Percentiles rank a stretch among this genome's conserved stretches.
Conservation (phyloP, 345 rosid species). For the Conringia planisiliqua region DNA sequence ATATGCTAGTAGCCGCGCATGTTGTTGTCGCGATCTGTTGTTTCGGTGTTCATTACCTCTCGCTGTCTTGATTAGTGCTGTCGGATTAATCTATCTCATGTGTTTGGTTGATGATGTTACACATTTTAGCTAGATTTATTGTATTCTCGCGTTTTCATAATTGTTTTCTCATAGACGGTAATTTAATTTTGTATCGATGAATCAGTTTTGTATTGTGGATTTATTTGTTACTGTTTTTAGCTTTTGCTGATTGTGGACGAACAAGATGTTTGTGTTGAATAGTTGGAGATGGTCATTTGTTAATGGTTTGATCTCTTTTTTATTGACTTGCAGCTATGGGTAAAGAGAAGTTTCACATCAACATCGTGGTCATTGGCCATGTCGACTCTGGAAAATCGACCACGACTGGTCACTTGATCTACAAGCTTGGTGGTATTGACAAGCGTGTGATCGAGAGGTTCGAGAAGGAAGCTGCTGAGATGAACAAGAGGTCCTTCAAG, state of each 20-base stretch:
- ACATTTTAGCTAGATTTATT: background rate
- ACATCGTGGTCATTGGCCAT: slow-evolving; percentile 85
- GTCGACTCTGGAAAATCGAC: slow-evolving; percentile 88
- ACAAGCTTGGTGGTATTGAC: slow-evolving; percentile 7
- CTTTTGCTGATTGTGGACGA: background rate
- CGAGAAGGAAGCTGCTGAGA: slow-evolving; percentile 8
- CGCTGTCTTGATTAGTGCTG: background rate
- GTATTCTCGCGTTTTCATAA: too few species aligned
- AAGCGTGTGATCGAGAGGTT: slow-evolving; percentile 4
- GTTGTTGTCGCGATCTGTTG: background rate
- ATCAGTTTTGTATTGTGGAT: background rate
- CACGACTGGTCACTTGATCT: slow-evolving; percentile 45
- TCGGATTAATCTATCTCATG: too few species aligned
- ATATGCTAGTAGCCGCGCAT: background rate
- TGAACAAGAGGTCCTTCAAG: slow-evolving; percentile 8
- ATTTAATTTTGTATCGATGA: too few species aligned
- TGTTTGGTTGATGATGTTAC: background rate
- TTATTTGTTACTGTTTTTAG: background rate
- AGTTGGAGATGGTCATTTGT: background rate
- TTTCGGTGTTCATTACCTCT: background rate
- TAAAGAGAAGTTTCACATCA: slow-evolving; percentile 76
- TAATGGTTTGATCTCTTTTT: background rate
- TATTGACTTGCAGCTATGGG: slow-evolving; percentile 43
- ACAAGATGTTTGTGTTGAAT: rapidly evolving
- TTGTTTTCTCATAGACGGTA: too few species aligned